phyloP scores from a whole-genome alignment of 495 filamentous ascomycete genomes.

The Tuber indicum region DNA sequence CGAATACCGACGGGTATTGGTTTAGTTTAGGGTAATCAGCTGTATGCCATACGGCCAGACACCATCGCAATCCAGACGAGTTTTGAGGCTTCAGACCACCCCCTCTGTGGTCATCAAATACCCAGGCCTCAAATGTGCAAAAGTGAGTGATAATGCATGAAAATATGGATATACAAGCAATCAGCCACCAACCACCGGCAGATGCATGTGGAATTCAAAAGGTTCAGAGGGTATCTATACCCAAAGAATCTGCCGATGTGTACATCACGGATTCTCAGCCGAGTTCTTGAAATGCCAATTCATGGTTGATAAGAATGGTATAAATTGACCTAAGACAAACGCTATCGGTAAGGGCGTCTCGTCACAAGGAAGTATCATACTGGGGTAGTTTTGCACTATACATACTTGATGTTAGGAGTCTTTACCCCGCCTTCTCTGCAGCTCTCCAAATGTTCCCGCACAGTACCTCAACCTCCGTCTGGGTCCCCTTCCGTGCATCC shows the following conservation, averaged over 20 bases:
- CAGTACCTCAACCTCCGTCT: conserved; percentile 49
- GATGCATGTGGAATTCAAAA: not conserved
- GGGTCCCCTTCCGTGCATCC: conserved; percentile 44
- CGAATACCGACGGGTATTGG: not conserved
- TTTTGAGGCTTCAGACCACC: not conserved
- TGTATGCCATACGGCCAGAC: not conserved
- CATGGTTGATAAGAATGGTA: conserved; percentile 26
- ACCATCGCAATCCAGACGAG: not conserved
- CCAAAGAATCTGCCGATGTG: not conserved
- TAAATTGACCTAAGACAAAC: conserved; percentile 23
- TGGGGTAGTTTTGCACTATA: not conserved
- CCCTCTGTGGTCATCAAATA: not conserved
- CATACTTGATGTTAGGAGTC: conserved; percentile 43
- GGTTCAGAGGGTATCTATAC: not conserved
- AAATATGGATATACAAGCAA: not conserved
- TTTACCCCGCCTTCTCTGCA: conserved; percentile 43
- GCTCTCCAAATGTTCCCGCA: conserved; percentile 47
- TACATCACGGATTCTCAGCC: not conserved
- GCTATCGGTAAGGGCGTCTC: not conserved
- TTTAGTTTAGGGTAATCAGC: not conserved
- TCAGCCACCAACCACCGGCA: not conserved
- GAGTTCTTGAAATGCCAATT: conserved; percentile 20
- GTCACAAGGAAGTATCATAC: not conserved
- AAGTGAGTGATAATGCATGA: not conserved
- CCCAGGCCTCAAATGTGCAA: not conserved